Base-by-base conservation (phyloP, 2,329 filamentous ascomycete genomes). In the Acrocalymma vagum region DNA sequence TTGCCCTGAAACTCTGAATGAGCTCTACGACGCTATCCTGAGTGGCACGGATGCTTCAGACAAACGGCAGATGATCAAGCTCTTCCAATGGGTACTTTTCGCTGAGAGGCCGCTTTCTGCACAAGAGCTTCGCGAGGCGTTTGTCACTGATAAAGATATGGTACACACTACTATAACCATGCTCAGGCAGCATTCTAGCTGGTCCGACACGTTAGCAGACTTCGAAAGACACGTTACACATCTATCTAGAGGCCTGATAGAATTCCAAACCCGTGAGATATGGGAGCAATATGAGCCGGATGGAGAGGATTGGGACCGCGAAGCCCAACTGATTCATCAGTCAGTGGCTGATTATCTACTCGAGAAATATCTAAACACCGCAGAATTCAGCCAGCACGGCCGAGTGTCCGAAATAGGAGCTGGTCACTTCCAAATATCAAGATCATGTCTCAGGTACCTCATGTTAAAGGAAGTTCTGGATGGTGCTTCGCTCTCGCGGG, bases 311-410 rank as follows among this genome's bases (percentile, higher is more conserved):
- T 35, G 38, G 24, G 44, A 52, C 17, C 37, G 36, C 2, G 45
- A 56, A 26, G 51, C 48, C 3, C 48, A 56, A 11, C 34, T 56
- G 15, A 53, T 52, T 16, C 42, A 52, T 20, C 42, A 54, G 28
- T 52, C 45, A 20, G 51, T 55, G 7, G 42, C 51, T n/a, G 42
- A 52, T 13, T 50, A 35, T 28, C 21, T 54, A 14, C 25, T 32
- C 13, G 29, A 38, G 5, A 37, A 16, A 4, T 46, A 41, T 40
- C n/a, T 51, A 22, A 45, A 42, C 1, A n/a, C 29, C 10, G 20
- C 22, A 17, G 22, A 26, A 4, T 7, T 13, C 35, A 3, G 18
- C 27, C 17, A 24, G 15, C 6, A 25, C 15, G 18, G 13, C 13
- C 5, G 7, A 34, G 22, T 9, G 22, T 45, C 35, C 14, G 25